These are phyloP conservation scores for Podaxis sp. DNA, from an alignment of 768 basidiomycete genomes.

Conservation along the genomic window DNA sequence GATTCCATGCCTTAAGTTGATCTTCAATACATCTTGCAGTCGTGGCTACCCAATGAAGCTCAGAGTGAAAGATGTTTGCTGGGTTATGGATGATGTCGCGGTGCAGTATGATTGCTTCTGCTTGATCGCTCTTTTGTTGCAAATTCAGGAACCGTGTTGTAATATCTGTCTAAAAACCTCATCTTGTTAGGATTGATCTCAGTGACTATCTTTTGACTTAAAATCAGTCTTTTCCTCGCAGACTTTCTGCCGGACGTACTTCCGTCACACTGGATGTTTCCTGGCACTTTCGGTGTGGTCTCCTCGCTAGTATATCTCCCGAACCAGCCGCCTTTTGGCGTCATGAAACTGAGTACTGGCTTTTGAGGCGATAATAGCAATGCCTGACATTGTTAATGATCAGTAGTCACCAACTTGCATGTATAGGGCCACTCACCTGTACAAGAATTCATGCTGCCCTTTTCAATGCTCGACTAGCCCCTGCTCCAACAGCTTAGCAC, in stretches of 20 bases:
- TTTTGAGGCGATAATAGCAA: slow-evolving; percentile 84
- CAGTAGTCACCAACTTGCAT: neutral
- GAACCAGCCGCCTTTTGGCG: slow-evolving; percentile 73
- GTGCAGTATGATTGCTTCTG: slow-evolving; percentile 88
- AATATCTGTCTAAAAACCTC: neutral
- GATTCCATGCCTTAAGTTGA: slow-evolving; percentile 75
- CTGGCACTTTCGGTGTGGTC: slow-evolving; percentile 26
- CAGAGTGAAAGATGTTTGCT: slow-evolving; percentile 93
- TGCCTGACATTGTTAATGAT: slow-evolving; percentile 48
- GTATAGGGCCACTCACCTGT: slow-evolving; percentile 57
- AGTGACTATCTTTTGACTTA: slow-evolving; percentile 88
- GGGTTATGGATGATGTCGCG: slow-evolving; percentile 96
- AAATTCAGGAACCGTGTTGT: neutral
- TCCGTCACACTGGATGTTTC: slow-evolving; percentile 33
- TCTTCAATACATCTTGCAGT: slow-evolving; percentile 92
- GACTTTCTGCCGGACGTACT: slow-evolving; percentile 28
- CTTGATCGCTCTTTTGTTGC: slow-evolving; percentile 75
- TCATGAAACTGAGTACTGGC: slow-evolving; percentile 74
- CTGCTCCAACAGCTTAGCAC: slow-evolving; percentile 70
- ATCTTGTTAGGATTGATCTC: slow-evolving; percentile 83
- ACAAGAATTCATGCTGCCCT: slow-evolving; percentile 78
- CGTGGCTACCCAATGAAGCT: slow-evolving; percentile 95
- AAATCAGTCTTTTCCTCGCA: slow-evolving; percentile 58
- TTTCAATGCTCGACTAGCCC: slow-evolving; percentile 86
- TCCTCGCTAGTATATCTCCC: slow-evolving; percentile 53